Conservation (phyloP, 2,329 filamentous ascomycete species). For the Arthrinium puccinioides region DNA sequence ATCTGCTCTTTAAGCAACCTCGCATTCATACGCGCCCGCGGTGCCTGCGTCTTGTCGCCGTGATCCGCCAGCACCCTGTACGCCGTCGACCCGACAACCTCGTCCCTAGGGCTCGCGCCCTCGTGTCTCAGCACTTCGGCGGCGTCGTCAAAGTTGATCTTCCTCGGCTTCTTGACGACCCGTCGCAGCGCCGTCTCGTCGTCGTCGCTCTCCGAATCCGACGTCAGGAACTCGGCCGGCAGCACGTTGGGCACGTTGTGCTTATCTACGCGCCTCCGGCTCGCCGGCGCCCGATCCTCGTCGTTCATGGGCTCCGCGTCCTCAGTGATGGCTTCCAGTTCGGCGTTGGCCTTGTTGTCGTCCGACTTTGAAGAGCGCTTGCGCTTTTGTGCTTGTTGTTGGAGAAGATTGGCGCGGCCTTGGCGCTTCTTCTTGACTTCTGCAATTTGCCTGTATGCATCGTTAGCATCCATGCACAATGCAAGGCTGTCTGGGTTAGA, state of each 20-base stretch:
- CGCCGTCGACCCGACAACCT: constrained; percentile 43
- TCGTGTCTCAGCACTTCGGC: constrained; percentile 30
- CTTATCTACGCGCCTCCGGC: constrained; percentile 24
- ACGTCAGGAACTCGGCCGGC: constrained; percentile 44
- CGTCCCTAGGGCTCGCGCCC: constrained; percentile 35
- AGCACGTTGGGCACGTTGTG: constrained; percentile 36
- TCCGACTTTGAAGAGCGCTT: too few relatives aligned
- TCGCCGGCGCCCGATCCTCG: constrained; percentile 12
- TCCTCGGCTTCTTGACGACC: constrained; percentile 26
- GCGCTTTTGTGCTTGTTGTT: constrained; percentile 45
- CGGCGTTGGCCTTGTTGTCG: constrained; percentile 16
- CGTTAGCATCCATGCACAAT: constrained; percentile 7
- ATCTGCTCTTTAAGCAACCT: constrained; percentile 35
- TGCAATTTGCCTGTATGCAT: constrained; percentile 35
- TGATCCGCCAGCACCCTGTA: constrained; percentile 41
- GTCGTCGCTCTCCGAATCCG: constrained; percentile 34
- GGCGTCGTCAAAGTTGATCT: constrained; percentile 34
- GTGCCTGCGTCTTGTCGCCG: constrained; percentile 40
- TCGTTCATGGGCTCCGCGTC: constrained; percentile 10
- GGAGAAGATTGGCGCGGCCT: constrained; percentile 45
- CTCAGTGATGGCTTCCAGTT: constrained; percentile 7
- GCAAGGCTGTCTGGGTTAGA: neutral
- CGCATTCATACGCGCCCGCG: constrained; percentile 36
- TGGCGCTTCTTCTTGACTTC: constrained; percentile 48
- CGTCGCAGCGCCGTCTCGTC: constrained; percentile 13